Evolutionary conservation across 2,329 filamentous ascomycete genomes (phyloP).

Genomic region (Botrytis sinoallii): DNA sequence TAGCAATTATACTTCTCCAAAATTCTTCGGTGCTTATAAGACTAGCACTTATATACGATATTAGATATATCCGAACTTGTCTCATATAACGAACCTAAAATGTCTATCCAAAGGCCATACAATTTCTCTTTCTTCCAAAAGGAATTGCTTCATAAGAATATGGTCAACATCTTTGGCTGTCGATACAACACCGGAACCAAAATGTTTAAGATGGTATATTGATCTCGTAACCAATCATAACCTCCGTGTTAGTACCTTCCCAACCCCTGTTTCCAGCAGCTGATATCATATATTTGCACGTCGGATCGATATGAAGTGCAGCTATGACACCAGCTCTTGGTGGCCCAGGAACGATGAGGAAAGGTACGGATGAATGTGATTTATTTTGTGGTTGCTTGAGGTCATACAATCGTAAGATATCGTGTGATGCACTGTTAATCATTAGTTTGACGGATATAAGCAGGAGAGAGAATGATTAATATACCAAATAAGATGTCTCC

Average conservation of each 20-base stretch:
- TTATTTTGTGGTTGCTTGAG: constrained; percentile 60
- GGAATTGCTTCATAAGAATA: not conserved
- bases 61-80: not conserved
- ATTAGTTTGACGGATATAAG: not conserved
- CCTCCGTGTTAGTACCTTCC: constrained; percentile 89
- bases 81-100: not conserved
- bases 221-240: constrained; percentile 93
- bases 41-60: not conserved
- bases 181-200: fast-evolving
- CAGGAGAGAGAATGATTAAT: constrained; percentile 31
- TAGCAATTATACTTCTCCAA: not conserved
- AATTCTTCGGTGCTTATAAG: not conserved
- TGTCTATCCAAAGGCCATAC: not conserved
- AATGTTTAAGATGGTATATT: constrained; percentile 25
- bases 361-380: constrained; percentile 80
- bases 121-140: not conserved
- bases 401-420: constrained; percentile 92
- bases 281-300: constrained; percentile 86
- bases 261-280: constrained; percentile 90
- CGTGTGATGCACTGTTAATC: constrained; percentile 70
- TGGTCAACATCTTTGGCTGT: not conserved
- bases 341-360: constrained; percentile 91
- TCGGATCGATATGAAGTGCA: constrained; percentile 80
- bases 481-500: constrained; percentile 83
- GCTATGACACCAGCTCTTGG: constrained; percentile 82